Evolutionary conservation across 352 stramenopile species (phyloP), one percentile per base, ranked within the genome.

Genomic region (Thalassiosira oceanica): DNA sequence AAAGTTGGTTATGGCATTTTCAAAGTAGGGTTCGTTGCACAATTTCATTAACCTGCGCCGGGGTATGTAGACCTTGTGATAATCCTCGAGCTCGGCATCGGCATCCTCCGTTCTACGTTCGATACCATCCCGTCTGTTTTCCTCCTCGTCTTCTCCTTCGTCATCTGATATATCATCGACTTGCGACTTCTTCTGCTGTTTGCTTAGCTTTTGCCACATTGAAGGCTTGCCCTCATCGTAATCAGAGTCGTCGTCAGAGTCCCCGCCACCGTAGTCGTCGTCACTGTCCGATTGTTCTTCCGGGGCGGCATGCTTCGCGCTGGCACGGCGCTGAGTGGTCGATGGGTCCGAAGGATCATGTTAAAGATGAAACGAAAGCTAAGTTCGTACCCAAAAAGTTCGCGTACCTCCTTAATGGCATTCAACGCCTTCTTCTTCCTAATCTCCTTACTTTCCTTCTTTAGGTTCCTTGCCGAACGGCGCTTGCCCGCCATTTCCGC

Each of bases 21-120:
- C 69, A 66, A 92, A 92, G 49, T 77, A 92, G n/a, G 85, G 85
- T 37, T 92, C 85, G 60, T 89, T 86, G 53, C 82, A 90, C 85
- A 80, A 90, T 28, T 70, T 61, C 26, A 79, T 84, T 44, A 92
- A 58, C 39, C 78, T 68, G 26, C 78, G 61, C 33, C 85, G 55
- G 18, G 85, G 79, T 44, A 92, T 68, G 26, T 72, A 80, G 41
- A 89, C 74, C 45, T 84, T 84, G 33, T 61, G 44, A 55, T 84
- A 92, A 57, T 88, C 81, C 41, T 86, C 80, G 21, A 90, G 60
- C n/a, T 74, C 61, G 11, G 82, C 84, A 42, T 84, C 80, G 11
- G 62, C 36, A 31, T 73, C 69, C 15, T 72, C 70, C 15, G 51
- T 53, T 26, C 70, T 57, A 27, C 39, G 69, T 61, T 61, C 52